Base-by-base conservation (phyloP, 2,329 filamentous ascomycete species). In the Stagonosporopsis vannaccii region DNA sequence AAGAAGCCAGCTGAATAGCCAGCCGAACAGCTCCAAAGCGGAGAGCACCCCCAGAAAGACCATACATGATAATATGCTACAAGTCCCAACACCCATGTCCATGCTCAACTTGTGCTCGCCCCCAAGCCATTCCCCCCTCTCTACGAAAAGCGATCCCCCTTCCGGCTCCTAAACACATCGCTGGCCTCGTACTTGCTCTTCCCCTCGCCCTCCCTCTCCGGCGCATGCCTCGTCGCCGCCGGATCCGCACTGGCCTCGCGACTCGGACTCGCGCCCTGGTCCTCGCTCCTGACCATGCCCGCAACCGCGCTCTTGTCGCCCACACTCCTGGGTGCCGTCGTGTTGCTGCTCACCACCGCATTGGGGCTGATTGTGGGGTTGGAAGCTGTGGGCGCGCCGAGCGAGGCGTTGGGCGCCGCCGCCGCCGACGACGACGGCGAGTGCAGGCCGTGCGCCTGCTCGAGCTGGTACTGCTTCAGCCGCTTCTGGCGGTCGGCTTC, bases 161-260 rank as follows among this genome's bases (percentile, higher is more conserved):
- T 96, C 59, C 82, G 85, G 77, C 89, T 90, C 67, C 85, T 81
- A 77, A 89, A 98, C 51, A 92, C 90, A 65, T 85, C 82, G 49
- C 81, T 82, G 28, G 90, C 88, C 79, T 98, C 93, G 77, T 96
- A 98, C 79, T 96, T 97, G 75, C 91, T 90, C 82, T 92, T 96
- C 76, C 93, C 90, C 32, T 80, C 69, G 90, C 81, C 61, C 84
- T 81, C 71, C 92, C 83, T 39, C 62, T 87, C 82, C 1, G 91
- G 90, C 58, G 89, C 90, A 78, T 96, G 92, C 63, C 87, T 82
- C 49, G 91, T 96, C 9, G 92, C 89, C 12, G 93, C 92, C n/a
- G 92, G 92, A 78, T 97, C 93, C 61, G 81, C 80, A 69, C 84
- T 86, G 28, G 87, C 86, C 78, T 95, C 90, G 69, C 86, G 83